Percentiles rank a stretch among this genome's conserved stretches.
Conservation (phyloP, 2,329 filamentous ascomycete species). For the Periconia sp. region DNA sequence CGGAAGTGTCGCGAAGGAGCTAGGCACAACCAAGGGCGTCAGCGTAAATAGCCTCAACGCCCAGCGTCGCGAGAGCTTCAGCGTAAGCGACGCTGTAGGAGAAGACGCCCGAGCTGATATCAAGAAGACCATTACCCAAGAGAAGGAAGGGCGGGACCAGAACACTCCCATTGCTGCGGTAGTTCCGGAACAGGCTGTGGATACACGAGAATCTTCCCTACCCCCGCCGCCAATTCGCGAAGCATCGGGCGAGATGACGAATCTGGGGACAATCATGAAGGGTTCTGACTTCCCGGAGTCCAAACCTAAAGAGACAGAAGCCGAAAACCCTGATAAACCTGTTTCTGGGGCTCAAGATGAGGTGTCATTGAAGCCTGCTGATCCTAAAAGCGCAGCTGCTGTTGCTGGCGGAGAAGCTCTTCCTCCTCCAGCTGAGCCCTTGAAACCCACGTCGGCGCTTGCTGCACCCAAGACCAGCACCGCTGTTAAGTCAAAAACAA, state of each 20-base stretch:
- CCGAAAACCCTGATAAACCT: conserved; percentile 48
- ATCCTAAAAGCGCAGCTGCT: conserved; percentile 41
- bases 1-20: conserved; percentile 17
- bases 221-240: conserved; percentile 35
- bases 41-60: conserved; percentile 32
- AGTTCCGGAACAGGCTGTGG: conserved; percentile 48
- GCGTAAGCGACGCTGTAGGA: conserved; percentile 38
- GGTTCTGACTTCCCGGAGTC: conserved; percentile 38
- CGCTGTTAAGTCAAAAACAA: conserved; percentile 16
- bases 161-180: conserved; percentile 39
- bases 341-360: conserved; percentile 47
- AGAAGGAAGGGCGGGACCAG: conserved; percentile 43
- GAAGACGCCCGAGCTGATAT: conserved; percentile 39
- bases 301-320: conserved; percentile 1
- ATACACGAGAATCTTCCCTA: conserved; percentile 41
- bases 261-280: conserved; percentile 39
- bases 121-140: conserved; percentile 44
- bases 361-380: conserved; percentile 43
- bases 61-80: conserved; percentile 47
- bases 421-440: conserved; percentile 32
- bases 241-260: conserved; percentile 29
- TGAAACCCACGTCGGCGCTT: conserved; percentile 11
- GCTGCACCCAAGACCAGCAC: conserved; percentile 14
- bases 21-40: conserved; percentile 28
- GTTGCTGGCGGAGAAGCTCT: conserved; percentile 44